phyloP scores from a whole-genome alignment of 1,139 yeast genomes.

The Candida mesenterica region DNA sequence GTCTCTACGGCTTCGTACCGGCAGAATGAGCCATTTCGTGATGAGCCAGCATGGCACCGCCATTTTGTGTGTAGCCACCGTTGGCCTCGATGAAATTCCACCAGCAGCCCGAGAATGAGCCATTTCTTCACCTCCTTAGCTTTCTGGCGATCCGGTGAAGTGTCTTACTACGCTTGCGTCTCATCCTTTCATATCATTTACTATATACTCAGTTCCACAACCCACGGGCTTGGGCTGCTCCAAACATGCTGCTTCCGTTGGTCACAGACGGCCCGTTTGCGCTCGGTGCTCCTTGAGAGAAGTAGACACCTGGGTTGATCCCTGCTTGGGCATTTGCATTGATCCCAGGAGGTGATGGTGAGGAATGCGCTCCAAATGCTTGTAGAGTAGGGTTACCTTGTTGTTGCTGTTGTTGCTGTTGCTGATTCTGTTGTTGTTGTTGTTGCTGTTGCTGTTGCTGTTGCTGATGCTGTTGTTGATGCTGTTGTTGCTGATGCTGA shows the following conservation, averaged over 20 bases:
- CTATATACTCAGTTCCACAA: conserved; percentile 6
- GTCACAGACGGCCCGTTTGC: too few relatives aligned
- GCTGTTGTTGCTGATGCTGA: neutral
- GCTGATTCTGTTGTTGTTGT: neutral
- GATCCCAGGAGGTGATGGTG: neutral
- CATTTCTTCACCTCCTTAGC: too few relatives aligned
- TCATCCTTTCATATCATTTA: neutral
- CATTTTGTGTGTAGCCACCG: too few relatives aligned
- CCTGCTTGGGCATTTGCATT: too few relatives aligned
- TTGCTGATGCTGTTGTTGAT: neutral
- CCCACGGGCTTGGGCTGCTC: conserved; percentile 4
- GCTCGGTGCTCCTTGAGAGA: neutral
- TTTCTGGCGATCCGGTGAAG: too few relatives aligned
- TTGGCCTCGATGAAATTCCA: too few relatives aligned
- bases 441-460: neutral
- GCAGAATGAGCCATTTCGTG: too few relatives aligned
- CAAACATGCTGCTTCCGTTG: conserved; percentile 3
- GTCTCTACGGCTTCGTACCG: too few relatives aligned
- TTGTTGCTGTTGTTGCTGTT: neutral
- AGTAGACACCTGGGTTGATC: neutral
- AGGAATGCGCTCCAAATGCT: neutral
- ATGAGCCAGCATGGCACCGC: too few relatives aligned
- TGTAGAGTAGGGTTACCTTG: neutral
- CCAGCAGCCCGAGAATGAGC: too few relatives aligned
- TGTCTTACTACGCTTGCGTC: too few relatives aligned